phyloP scores from a whole-genome alignment of 257 asterid species.

The Hygrophila difformis region DNA sequence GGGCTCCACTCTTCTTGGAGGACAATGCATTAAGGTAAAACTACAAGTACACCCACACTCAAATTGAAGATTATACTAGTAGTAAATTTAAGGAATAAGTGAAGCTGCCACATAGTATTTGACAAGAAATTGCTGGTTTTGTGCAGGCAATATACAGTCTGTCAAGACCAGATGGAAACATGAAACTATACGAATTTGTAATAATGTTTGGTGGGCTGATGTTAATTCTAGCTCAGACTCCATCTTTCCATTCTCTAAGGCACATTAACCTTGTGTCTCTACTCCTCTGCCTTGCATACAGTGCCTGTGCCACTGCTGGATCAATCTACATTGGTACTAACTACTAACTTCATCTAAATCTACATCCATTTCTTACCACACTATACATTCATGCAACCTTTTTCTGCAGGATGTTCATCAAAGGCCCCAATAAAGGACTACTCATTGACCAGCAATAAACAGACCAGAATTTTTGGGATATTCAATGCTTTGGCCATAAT shows the following conservation, averaged over 20 bases:
- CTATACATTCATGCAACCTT: not conserved
- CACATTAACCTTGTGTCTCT: constrained; percentile 77
- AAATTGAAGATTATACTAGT: too few species aligned
- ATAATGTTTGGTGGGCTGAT: constrained; percentile 69
- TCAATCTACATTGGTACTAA: constrained; percentile 67
- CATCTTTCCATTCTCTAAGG: constrained; percentile 92
- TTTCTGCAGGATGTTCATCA: constrained; percentile 50
- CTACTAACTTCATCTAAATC: too few species aligned
- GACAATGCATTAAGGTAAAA: constrained; percentile 94
- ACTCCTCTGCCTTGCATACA: constrained; percentile 56
- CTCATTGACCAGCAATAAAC: constrained; percentile 29
- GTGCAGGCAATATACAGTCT: constrained; percentile 61
- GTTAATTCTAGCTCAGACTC: constrained; percentile 82
- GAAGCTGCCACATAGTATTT: too few species aligned
- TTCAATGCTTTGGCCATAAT: constrained; percentile 78
- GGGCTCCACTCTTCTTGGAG: constrained; percentile 77
- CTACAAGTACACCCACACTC: too few species aligned
- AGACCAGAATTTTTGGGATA: constrained; percentile 49
- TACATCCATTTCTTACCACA: not conserved
- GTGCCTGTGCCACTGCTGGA: constrained; percentile 79
- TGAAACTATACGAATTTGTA: constrained; percentile 59
- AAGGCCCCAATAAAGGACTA: constrained; percentile 64
- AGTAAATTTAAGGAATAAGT: too few species aligned
- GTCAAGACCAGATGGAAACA: constrained; percentile 46
- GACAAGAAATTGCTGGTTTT: not conserved